Conservation (phyloP, 345 rosid genomes). For the Moricandia moricandioides region DNA sequence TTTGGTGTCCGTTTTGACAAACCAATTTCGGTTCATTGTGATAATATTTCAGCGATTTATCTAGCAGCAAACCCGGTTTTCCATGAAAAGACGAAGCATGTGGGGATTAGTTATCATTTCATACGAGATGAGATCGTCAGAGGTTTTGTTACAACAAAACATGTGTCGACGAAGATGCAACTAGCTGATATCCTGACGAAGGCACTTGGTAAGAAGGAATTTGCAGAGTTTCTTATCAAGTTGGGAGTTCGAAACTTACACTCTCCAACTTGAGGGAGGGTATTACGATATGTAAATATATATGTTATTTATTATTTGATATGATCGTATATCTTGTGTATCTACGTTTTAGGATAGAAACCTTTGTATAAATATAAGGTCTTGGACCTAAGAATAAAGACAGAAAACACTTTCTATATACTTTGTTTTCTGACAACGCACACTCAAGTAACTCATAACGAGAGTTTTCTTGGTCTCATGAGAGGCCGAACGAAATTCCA, state of each 20-base stretch:
- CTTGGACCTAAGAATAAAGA: neutral
- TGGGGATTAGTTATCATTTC: neutral
- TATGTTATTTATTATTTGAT: neutral
- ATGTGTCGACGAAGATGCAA: neutral
- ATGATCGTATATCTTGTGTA: neutral
- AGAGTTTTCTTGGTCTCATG: too few relatives aligned
- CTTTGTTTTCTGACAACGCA: neutral
- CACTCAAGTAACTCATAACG: too few relatives aligned
- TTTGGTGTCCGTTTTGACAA: neutral
- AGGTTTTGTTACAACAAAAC: neutral
- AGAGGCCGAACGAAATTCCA: too few relatives aligned
- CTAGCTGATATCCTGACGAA: neutral
- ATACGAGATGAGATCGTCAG: neutral
- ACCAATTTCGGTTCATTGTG: neutral
- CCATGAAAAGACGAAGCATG: neutral
- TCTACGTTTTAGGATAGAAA: neutral
- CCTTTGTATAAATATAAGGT: neutral
- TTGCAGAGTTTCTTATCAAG: neutral
- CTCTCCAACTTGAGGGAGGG: neutral
- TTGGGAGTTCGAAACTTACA: neutral
- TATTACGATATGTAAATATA: neutral
- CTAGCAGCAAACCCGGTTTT: neutral
- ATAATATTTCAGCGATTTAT: neutral
- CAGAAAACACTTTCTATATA: neutral
- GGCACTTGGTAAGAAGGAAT: neutral